Evolutionary conservation across 1,139 yeast species (phyloP).

Genomic region (Hyphopichia buzzinii): DNA sequence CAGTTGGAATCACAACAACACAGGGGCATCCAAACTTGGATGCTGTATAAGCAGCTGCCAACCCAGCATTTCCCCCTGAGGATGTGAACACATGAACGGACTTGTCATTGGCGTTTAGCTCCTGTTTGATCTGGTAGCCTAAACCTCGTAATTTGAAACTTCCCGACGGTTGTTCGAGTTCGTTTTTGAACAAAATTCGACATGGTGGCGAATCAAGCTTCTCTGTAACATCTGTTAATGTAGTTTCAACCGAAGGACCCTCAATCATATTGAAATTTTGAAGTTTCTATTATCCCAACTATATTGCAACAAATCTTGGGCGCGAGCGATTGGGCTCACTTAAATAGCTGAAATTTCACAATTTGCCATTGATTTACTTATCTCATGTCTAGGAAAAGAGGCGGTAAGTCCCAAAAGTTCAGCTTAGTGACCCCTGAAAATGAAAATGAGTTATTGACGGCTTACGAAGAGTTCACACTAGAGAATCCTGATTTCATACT

Average conservation of each 20-base stretch:
- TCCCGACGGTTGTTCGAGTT: slow-evolving; percentile 68
- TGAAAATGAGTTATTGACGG: slow-evolving; percentile 36
- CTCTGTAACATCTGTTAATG: slow-evolving; percentile 38
- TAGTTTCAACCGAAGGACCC: slow-evolving; percentile 39
- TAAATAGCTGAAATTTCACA: no score
- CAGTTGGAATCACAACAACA: slow-evolving; percentile 63
- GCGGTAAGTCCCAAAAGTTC: slow-evolving; percentile 1
- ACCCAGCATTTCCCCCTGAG: slow-evolving; percentile 79
- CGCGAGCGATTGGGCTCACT: no score
- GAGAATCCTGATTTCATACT: slow-evolving; percentile 32
- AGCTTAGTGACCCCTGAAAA: slow-evolving; percentile 6
- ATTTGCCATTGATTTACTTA: no score
- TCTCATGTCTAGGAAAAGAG: no score
- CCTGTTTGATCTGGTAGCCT: slow-evolving; percentile 41
- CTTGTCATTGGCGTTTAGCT: slow-evolving; percentile 16
- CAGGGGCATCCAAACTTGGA: slow-evolving; percentile 45
- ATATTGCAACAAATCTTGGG: no score
- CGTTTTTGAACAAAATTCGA: slow-evolving; percentile 57
- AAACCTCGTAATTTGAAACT: slow-evolving; percentile 71
- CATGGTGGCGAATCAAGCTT: slow-evolving; percentile 37
- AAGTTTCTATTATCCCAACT: no score
- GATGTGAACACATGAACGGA: slow-evolving; percentile 56
- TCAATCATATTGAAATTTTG: no score
- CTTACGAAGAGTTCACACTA: slow-evolving; percentile 23
- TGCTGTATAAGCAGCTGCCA: slow-evolving; percentile 70